Percentiles rank a stretch among this genome's conserved stretches.
Conservation (phyloP, 352 stramenopile genomes). For the Phytophthora hybrid region DNA sequence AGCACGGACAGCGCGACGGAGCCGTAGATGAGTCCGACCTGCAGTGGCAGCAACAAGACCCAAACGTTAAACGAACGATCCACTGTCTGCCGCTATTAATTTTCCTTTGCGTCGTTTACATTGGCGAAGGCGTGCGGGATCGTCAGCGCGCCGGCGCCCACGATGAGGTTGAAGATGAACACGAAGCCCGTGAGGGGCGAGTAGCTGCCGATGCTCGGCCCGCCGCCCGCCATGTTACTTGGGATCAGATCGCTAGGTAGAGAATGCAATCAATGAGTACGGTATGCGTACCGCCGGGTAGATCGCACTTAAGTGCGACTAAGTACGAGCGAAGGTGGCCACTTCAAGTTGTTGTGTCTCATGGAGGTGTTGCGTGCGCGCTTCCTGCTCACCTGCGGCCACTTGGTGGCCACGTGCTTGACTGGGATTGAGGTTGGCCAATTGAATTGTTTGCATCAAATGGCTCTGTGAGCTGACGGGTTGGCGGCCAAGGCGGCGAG, state of each 20-base stretch:
- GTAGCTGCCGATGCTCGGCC: conserved; percentile 72
- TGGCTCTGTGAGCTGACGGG: neutral
- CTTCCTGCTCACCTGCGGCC: conserved; percentile 66
- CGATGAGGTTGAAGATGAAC: conserved; percentile 94
- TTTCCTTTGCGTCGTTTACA: conserved; percentile 30
- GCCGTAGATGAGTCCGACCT: conserved; percentile 84
- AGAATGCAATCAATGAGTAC: conserved; percentile 4
- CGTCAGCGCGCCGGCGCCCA: conserved; percentile 85
- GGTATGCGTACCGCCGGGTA: neutral
- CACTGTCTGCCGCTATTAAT: too few species aligned
- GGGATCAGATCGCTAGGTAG: conserved; percentile 16
- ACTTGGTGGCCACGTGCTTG: conserved; percentile 68
- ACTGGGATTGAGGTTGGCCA: conserved; percentile 20
- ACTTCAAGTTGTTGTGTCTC: conserved; percentile 22
- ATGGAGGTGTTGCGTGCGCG: conserved; percentile 46
- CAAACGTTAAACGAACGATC: too few species aligned
- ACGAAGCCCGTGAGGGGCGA: conserved; percentile 89
- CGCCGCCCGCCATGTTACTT: conserved; percentile 59
- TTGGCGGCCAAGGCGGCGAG: conserved; percentile 25
- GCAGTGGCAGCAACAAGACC: neutral
- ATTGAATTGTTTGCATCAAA: neutral
- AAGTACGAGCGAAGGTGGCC: conserved; percentile 26
- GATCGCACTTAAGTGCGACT: conserved; percentile 25
- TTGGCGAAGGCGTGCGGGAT: conserved; percentile 89
- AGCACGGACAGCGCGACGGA: conserved; percentile 64